Evolutionary conservation across 352 stramenopile genomes (phyloP), one percentile per base, ranked within the genome.

Genomic region (Pythium dissotocum): DNA sequence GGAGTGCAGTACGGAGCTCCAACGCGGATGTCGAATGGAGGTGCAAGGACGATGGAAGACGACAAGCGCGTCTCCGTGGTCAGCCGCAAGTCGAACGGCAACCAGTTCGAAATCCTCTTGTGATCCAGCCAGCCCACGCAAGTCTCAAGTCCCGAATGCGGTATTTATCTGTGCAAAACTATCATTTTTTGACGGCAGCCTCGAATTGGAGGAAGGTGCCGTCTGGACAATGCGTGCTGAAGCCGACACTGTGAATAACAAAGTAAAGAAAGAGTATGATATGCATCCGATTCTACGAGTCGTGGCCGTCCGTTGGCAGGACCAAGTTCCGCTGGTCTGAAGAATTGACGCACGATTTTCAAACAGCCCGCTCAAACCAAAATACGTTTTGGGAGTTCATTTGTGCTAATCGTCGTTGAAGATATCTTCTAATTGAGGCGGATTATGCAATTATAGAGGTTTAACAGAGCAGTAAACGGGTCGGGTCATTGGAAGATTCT

Each of bases 161-260:
- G 65, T 72, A 72, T 72, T 72, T 72, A 72, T 72, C 65, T 66
- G 49, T 67, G 46, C 46, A 53, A 53, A 32, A 30, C 46, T 53
- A 53, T 53, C 46, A 53, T 53, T 53, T 53, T 48, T 53, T 53
- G 46, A 53, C 46, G 46, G 9, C 46, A 53, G 46, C 46, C 21
- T 53, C 46, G n/a, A 32, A 16, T 5, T 28, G 46, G 46, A 53
- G n/a, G 2, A 7, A 32, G 21, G n/a, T 32, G 46, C 24, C 46
- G 46, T 53, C 46, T 53, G 46, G 46, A 53, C 21, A 53, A 51
- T 53, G 46, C 46, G 46, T 53, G 24, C 46, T 49, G 42, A 49
- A 49, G 42, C 21, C 21, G 46, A 32, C 46, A 21, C 46, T 32
- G 46, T 53, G 46, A 53, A 53, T 53, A 53, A 53, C 46, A 14